Conservation (phyloP, 2,329 filamentous ascomycete species). For the Penicillium griseofulvum region DNA sequence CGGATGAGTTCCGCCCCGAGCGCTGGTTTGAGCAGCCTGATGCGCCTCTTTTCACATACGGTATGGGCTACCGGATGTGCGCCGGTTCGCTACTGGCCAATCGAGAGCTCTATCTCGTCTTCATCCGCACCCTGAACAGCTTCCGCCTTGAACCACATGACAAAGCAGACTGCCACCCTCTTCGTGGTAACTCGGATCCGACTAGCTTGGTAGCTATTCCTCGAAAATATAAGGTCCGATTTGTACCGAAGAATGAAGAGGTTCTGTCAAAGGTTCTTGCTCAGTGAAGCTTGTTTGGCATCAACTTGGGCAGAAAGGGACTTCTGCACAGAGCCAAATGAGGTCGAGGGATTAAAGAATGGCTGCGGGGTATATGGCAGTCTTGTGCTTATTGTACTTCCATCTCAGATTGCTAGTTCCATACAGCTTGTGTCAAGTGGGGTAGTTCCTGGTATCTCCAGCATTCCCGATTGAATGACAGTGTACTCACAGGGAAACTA, state of each 20-base stretch:
- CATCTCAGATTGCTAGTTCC: background rate
- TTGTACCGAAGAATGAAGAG: slow-evolving; percentile 55
- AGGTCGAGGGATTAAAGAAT: background rate
- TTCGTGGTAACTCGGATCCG: slow-evolving; percentile 59
- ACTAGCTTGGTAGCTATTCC: slow-evolving; percentile 63
- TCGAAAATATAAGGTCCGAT: slow-evolving; percentile 56
- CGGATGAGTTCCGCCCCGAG: slow-evolving; percentile 59
- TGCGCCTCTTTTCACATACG: slow-evolving; percentile 64
- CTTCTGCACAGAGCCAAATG: slow-evolving; percentile 1
- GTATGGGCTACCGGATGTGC: slow-evolving; percentile 67
- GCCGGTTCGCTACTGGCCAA: slow-evolving; percentile 63
- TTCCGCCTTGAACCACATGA: slow-evolving; percentile 58
- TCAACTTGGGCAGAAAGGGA: background rate
- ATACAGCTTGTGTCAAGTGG: background rate
- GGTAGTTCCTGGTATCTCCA: background rate
- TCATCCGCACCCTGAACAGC: slow-evolving; percentile 60
- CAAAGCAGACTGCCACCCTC: slow-evolving; percentile 58
- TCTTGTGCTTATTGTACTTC: background rate
- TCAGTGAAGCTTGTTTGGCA: slow-evolving; percentile 9
- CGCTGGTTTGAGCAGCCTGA: slow-evolving; percentile 64
- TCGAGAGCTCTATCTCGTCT: slow-evolving; percentile 63
- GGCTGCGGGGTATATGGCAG: background rate
- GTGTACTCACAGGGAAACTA: background rate
- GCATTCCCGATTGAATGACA: background rate
- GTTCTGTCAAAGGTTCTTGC: slow-evolving; percentile 46